These are phyloP conservation scores for Coffea canephora DNA, from an alignment of 257 asterid genomes.

Conservation along the genomic window DNA sequence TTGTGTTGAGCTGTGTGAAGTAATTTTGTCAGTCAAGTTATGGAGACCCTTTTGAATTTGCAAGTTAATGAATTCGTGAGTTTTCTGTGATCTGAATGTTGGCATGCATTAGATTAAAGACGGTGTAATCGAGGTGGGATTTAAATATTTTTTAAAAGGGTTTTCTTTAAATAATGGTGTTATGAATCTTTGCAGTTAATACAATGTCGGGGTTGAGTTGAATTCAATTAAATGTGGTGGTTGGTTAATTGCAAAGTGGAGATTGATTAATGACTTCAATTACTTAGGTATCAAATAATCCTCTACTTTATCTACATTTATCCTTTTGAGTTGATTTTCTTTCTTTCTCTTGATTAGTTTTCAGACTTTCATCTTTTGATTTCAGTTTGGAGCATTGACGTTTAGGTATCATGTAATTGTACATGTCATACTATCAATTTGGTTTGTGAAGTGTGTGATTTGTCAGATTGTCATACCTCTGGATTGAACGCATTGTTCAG, in stretches of 20 bases:
- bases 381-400: conserved; percentile 6
- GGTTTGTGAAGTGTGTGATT: not conserved
- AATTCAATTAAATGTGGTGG: conserved; percentile 16
- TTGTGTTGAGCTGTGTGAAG: not conserved
- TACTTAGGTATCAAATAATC: conserved; percentile 2
- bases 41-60: not conserved
- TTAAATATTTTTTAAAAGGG: not conserved
- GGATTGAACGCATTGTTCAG: not conserved
- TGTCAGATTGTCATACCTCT: not conserved
- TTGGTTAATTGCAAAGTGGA: conserved; percentile 17
- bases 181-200: conserved; percentile 15
- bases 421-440: not conserved
- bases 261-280: conserved; percentile 14
- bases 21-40: not conserved
- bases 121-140: conserved; percentile 21
- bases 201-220: conserved; percentile 3
- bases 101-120: conserved; percentile 15
- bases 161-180: not conserved
- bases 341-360: not conserved
- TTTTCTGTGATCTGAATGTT: conserved; percentile 3
- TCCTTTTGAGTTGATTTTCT: not conserved
- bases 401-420: not conserved
- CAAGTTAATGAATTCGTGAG: conserved; percentile 2
- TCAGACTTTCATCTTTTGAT: not conserved
- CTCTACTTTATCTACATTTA: not conserved